Conservation (phyloP, 176 grass and related monocot genomes). For the Metroxylon sagu region DNA sequence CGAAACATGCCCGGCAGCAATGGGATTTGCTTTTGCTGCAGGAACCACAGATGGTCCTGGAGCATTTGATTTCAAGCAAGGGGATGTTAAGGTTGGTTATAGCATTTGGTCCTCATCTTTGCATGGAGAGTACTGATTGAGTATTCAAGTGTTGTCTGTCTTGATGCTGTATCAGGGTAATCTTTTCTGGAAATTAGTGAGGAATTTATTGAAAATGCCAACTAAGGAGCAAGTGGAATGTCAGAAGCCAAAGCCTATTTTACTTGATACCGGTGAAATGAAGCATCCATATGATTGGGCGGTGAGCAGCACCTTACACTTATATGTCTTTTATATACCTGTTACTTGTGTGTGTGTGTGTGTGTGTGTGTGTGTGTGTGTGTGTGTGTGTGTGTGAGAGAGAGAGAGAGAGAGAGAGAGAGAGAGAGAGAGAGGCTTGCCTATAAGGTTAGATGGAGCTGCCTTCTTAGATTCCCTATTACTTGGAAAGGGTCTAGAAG, state of each 20-base stretch:
- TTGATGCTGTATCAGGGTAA: slow-evolving; percentile 58
- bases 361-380: too few relatives aligned
- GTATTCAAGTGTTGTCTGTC: slow-evolving; percentile 1
- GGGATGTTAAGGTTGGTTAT: slow-evolving; percentile 69
- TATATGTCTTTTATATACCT: background rate
- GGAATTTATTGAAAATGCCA: slow-evolving; percentile 68
- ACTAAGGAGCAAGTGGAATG: slow-evolving; percentile 65
- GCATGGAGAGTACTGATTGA: background rate
- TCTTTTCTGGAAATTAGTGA: slow-evolving; percentile 84
- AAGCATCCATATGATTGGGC: slow-evolving; percentile 89
- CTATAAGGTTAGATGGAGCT: too few relatives aligned
- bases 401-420: too few relatives aligned
- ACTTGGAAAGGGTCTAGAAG: too few relatives aligned
- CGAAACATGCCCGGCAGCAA: slow-evolving; percentile 90
- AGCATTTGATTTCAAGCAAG: slow-evolving; percentile 93
- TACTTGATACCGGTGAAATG: slow-evolving; percentile 98
- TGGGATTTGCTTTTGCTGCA: slow-evolving; percentile 98
- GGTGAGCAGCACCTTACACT: slow-evolving; percentile 29
- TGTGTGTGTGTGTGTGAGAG: too few relatives aligned
- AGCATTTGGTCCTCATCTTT: background rate
- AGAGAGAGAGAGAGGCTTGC: too few relatives aligned
- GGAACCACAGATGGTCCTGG: slow-evolving; percentile 98
- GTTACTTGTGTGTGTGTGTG: too few relatives aligned
- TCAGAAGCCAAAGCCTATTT: slow-evolving; percentile 91
- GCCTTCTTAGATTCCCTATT: too few relatives aligned